Evolutionary conservation across 139 green algal species (phyloP), one percentile per base, ranked within the genome.

Genomic region (Axilococcus clingmanii): DNA sequence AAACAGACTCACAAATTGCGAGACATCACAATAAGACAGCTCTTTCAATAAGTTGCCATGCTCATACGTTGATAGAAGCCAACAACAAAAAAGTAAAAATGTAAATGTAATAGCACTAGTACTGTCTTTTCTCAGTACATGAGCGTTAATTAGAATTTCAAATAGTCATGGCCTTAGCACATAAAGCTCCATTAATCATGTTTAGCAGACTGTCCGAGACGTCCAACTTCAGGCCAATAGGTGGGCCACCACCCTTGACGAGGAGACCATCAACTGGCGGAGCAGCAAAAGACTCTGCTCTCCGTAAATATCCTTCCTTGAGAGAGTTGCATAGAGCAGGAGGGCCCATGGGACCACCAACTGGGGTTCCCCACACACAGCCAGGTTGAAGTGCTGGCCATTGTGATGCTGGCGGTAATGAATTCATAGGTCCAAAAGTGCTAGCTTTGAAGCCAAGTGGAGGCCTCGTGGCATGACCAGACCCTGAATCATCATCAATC

Each of bases 151-250:
- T n/a, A n/a, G n/a, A n/a, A n/a, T n/a, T n/a, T n/a, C n/a, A n/a
- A n/a, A n/a, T n/a, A n/a, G n/a, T n/a, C n/a, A n/a, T n/a, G n/a
- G n/a, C n/a, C 40, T 48, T 48, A n/a, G 36, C 22, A n/a, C n/a
- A n/a, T 15, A 71, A 38, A 2, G 55, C 25, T 3, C 48, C 31
- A 34, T 81, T 81, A 54, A 79, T 71, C 30, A 81, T 44, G 48
- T 76, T 49, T 22, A 79, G 46, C 50, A 81, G 56, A 31, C 55
- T 71, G 15, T 43, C 24, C 20, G 40, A 60, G 52, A 80, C 80
- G 24, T 25, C 38, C 23, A 81, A 61, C 29, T 57, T 57, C 42
- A 81, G 44, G 25, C 73, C 73, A 6, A 81, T 46, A 20, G 73
- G 73, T 2, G 55, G 51, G 14, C 6, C 7, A 32, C 20, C 52